phyloP scores from a whole-genome alignment of 73 alveolate species.

The Halteria grandinella region DNA sequence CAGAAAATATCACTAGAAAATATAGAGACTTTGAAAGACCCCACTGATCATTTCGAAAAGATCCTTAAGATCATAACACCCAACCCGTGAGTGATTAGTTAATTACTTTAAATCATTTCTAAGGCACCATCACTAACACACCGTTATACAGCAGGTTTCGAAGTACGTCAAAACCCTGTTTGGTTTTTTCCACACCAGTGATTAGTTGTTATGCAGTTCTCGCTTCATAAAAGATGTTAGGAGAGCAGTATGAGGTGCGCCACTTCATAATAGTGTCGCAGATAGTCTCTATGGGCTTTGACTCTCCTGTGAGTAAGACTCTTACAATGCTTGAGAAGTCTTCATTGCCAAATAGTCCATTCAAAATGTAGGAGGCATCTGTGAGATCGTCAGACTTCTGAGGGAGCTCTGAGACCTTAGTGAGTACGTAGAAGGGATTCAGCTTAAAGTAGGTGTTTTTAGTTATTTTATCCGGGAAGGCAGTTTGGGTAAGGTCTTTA shows the following conservation, averaged over 20 bases:
- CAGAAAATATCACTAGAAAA: neutral
- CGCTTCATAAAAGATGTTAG: too few species aligned
- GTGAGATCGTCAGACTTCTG: neutral
- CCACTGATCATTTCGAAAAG: conserved; percentile 4
- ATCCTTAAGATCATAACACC: neutral
- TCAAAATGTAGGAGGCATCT: conserved; percentile 20
- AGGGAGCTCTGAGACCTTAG: conserved; percentile 22
- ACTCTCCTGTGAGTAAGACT: too few species aligned
- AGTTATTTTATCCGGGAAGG: neutral
- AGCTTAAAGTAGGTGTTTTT: neutral
- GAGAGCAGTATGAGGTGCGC: too few species aligned
- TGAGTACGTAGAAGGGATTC: neutral
- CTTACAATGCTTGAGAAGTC: neutral
- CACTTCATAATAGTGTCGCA: too few species aligned
- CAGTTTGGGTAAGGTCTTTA: neutral
- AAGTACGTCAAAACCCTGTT: too few species aligned
- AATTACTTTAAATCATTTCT: too few species aligned
- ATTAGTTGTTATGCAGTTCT: too few species aligned
- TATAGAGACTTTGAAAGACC: conserved; percentile 12
- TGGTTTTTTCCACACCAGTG: too few species aligned
- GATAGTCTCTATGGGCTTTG: too few species aligned
- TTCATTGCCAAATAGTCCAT: conserved; percentile 43
- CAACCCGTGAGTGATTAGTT: too few species aligned
- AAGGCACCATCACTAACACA: too few species aligned
- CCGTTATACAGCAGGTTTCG: too few species aligned